Evolutionary conservation across 306 rosid species (phyloP).

Genomic region (Carpinus viminea): DNA sequence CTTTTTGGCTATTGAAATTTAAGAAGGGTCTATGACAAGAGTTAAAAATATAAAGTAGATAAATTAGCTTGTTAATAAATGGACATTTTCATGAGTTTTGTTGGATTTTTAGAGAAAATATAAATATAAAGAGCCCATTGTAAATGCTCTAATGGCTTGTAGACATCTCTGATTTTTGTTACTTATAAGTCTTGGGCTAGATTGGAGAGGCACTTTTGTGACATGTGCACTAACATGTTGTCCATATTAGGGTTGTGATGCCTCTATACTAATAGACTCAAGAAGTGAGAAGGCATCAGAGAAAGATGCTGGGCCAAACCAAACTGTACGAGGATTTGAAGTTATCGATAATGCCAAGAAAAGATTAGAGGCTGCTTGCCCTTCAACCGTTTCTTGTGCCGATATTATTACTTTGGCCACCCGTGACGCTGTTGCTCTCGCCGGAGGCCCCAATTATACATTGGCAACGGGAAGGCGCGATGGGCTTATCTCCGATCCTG

Average conservation of each 20-base stretch:
- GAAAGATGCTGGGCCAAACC: slow-evolving; percentile 32
- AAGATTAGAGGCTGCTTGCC: slow-evolving; percentile 46
- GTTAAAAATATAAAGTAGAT: too few species aligned
- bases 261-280: slow-evolving; percentile 55
- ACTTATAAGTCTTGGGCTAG: too few species aligned
- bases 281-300: slow-evolving; percentile 22
- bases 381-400: slow-evolving; percentile 55
- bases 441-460: slow-evolving; percentile 52
- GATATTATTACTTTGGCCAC: slow-evolving; percentile 58
- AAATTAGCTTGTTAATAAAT: too few species aligned
- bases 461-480: slow-evolving; percentile 52
- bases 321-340: slow-evolving; percentile 39
- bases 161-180: too few species aligned
- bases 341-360: slow-evolving; percentile 46
- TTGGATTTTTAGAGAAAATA: too few species aligned
- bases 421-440: slow-evolving; percentile 46
- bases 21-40: too few species aligned
- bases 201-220: too few species aligned
- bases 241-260: slow-evolving; percentile 52
- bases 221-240: too few species aligned
- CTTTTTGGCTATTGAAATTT: too few species aligned
- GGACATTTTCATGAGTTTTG: too few species aligned
- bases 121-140: too few species aligned
- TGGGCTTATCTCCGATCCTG: slow-evolving; percentile 21
- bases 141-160: too few species aligned